Evolutionary conservation across 805 yeast species (phyloP).

Genomic region (Nakazawaea molendinolei): DNA sequence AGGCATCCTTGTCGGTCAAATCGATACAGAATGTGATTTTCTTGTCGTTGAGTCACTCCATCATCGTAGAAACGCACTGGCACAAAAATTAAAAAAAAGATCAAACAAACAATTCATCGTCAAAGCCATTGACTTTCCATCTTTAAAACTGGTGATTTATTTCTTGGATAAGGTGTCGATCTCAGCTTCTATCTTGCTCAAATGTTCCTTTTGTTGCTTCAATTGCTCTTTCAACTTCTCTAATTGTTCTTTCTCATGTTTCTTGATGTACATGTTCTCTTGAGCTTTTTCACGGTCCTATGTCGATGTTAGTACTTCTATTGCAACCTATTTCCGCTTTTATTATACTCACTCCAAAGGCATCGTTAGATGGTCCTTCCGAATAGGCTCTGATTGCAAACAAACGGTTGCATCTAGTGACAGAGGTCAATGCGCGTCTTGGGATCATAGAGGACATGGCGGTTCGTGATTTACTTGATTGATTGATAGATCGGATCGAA

Average conservation of each 20-base stretch:
- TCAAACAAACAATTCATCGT: neutral
- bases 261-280: slow-evolving; percentile 78
- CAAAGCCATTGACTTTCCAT: neutral
- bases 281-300: slow-evolving; percentile 88
- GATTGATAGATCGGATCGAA: neutral
- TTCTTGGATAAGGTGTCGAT: slow-evolving; percentile 26
- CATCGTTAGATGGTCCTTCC: slow-evolving; percentile 47
- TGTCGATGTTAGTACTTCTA: slow-evolving; percentile 24
- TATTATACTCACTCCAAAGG: slow-evolving; percentile 48
- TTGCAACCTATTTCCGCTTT: slow-evolving; percentile 9
- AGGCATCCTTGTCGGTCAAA: too few relatives aligned
- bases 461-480: too few relatives aligned
- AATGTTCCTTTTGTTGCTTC: slow-evolving; percentile 62
- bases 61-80: too few relatives aligned
- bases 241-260: slow-evolving; percentile 87
- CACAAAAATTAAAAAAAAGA: neutral
- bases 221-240: slow-evolving; percentile 69
- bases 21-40: too few relatives aligned
- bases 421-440: slow-evolving; percentile 32
- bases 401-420: slow-evolving; percentile 22
- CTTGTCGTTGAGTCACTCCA: too few relatives aligned
- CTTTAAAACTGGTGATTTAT: neutral
- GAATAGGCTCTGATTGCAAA: slow-evolving; percentile 31
- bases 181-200: slow-evolving; percentile 42
- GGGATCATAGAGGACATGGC: slow-evolving; percentile 15